These are phyloP conservation scores for Cenchrus fungigraminus DNA, from an alignment of 176 grass and related monocot genomes.

Conservation along the genomic window DNA sequence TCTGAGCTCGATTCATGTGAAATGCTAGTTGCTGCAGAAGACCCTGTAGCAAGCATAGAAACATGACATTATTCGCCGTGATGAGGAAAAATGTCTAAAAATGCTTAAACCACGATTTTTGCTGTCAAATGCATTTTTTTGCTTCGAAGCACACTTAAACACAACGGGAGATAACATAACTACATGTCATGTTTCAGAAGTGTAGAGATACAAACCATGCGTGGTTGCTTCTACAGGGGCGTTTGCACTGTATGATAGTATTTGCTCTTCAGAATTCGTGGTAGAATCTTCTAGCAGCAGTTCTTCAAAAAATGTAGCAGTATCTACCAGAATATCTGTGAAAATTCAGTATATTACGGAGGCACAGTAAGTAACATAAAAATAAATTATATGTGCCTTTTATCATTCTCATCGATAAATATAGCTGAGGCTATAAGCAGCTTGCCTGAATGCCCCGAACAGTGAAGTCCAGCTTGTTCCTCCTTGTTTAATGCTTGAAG, in stretches of 20 bases:
- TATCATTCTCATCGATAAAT: constrained; percentile 22
- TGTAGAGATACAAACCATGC: constrained; percentile 44
- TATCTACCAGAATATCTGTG: constrained; percentile 22
- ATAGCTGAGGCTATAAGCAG: constrained; percentile 1
- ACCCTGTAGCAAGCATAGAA: constrained; percentile 18
- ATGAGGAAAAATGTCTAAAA: background rate
- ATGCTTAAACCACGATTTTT: background rate
- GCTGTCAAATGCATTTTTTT: background rate
- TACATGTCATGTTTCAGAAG: constrained; percentile 6
- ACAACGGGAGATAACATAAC: background rate
- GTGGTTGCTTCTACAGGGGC: constrained; percentile 24
- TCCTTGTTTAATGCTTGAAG: background rate
- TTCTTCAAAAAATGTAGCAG: constrained; percentile 12
- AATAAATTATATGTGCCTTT: background rate
- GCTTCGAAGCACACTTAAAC: constrained; percentile 10
- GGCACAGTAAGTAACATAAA: background rate
- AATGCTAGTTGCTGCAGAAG: constrained; percentile 20
- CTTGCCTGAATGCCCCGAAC: constrained; percentile 39
- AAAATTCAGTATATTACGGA: background rate
- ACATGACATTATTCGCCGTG: background rate
- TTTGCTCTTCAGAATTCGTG: constrained; percentile 22
- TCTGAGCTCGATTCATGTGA: constrained; percentile 20
- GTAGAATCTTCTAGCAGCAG: background rate
- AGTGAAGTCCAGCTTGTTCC: constrained; percentile 9
- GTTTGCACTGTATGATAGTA: background rate